These are phyloP conservation scores for Apophysomyces variabilis DNA, from an alignment of 371 early-diverging fungal species.

Conservation along the genomic window DNA sequence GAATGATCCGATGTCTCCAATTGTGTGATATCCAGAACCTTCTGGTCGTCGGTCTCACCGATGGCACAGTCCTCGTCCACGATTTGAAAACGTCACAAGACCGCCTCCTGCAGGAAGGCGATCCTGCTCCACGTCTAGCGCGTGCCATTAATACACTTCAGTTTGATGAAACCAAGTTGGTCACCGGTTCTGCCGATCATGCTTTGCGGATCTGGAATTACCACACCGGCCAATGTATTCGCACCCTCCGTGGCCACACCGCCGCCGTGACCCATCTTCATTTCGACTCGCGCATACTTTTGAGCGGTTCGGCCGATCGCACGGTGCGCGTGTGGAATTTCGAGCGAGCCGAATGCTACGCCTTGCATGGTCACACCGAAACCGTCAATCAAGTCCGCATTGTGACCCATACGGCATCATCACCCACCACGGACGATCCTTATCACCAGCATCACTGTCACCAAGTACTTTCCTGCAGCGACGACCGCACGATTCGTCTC, in stretches of 20 bases:
- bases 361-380: conserved; percentile 79
- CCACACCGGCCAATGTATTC: conserved; percentile 86
- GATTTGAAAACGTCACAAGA: conserved; percentile 72
- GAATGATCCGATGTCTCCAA: conserved; percentile 82
- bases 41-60: conserved; percentile 84
- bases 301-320: conserved; percentile 87
- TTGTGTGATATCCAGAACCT: conserved; percentile 75
- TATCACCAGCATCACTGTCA: conserved; percentile 28
- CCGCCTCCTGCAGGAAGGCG: conserved; percentile 78
- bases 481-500: conserved; percentile 74
- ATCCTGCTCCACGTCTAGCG: conserved; percentile 45
- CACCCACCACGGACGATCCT: too few species aligned
- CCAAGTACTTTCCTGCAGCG: conserved; percentile 70
- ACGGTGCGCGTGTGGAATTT: conserved; percentile 94
- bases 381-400: conserved; percentile 82
- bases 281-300: conserved; percentile 81
- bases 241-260: conserved; percentile 83
- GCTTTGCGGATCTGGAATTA: conserved; percentile 98
- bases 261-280: conserved; percentile 88
- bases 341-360: conserved; percentile 75
- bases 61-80: conserved; percentile 85
- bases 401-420: conserved; percentile 13
- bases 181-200: conserved; percentile 91
- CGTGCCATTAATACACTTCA: conserved; percentile 85
- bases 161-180: conserved; percentile 82